Conservation (phyloP, 2,329 filamentous ascomycete genomes). For the Aspergillus spinulosporus region DNA sequence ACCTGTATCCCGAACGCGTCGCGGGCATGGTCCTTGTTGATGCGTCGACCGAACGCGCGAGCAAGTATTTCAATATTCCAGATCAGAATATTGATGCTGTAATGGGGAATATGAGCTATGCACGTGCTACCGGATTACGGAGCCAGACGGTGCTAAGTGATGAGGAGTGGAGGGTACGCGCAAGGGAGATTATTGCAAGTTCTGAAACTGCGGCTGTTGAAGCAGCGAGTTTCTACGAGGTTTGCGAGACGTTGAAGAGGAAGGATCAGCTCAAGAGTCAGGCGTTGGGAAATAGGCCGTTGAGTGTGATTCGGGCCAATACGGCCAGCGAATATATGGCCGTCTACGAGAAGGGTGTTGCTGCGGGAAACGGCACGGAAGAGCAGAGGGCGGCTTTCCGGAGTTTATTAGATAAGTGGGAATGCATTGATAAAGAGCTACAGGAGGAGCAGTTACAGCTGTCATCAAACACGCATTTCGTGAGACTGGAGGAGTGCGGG, state of each 20-base stretch:
- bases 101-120: conserved; percentile 32
- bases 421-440: conserved; percentile 27
- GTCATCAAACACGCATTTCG: conserved; percentile 31
- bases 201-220: conserved; percentile 25
- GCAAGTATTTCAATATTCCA: conserved; percentile 33
- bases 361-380: conserved; percentile 36
- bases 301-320: conserved; percentile 41
- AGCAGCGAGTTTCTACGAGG: conserved; percentile 20
- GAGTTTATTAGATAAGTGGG: conserved; percentile 31
- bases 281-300: conserved; percentile 31
- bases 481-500: conserved; percentile 38
- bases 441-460: conserved; percentile 37
- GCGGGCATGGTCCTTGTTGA: conserved; percentile 42
- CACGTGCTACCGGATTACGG: conserved; percentile 35
- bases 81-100: conserved; percentile 35
- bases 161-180: conserved; percentile 37
- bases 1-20: conserved; percentile 31
- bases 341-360: conserved; percentile 36
- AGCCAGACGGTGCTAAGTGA: conserved; percentile 30
- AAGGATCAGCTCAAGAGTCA: conserved; percentile 35
- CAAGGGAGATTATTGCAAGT: conserved; percentile 32
- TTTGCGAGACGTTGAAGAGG: conserved; percentile 30
- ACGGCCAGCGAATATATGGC: conserved; percentile 33
- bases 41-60: conserved; percentile 36
- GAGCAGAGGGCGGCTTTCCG: conserved; percentile 32